phyloP scores from a whole-genome alignment of 163 green algal genomes.

The Chloromonas sp. region DNA sequence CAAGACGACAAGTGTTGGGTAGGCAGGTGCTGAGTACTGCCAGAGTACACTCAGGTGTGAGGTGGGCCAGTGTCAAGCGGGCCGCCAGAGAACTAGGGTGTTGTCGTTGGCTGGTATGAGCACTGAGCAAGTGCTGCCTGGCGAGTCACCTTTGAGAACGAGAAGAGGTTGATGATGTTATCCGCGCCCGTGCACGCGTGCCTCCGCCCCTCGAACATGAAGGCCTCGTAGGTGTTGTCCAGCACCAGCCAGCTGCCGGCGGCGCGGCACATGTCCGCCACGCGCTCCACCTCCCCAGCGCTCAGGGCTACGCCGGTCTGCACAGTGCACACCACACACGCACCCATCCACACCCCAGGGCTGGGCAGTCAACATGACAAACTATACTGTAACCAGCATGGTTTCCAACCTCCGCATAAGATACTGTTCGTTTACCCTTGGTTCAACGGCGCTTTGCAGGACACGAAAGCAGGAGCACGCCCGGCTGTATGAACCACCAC shows the following conservation, averaged over 20 bases:
- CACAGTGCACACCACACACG: neutral
- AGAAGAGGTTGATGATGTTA: slow-evolving; percentile 16
- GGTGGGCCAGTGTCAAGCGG: no score
- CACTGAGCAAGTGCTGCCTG: no score
- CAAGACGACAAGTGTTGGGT: neutral
- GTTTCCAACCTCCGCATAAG: no score
- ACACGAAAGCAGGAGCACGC: no score
- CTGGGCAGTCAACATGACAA: neutral
- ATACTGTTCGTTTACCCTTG: no score
- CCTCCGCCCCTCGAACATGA: neutral
- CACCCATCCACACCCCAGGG: neutral
- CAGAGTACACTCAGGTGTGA: no score
- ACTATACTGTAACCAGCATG: neutral
- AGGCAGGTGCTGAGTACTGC: neutral
- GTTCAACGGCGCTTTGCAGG: no score
- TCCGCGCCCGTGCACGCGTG: neutral
- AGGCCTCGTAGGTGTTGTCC: slow-evolving; percentile 47
- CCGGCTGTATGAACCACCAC: no score
- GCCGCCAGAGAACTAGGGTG: no score
- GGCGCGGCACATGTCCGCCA: slow-evolving; percentile 31
- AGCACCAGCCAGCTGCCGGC: slow-evolving; percentile 48
- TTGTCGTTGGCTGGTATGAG: no score
- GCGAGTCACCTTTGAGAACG: slow-evolving; percentile 13
- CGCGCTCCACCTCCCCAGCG: slow-evolving; percentile 50
- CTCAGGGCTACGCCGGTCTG: slow-evolving; percentile 63